Percentiles rank a stretch among this genome's conserved stretches.
Evolutionary conservation across 164 flowering plant species (phyloP).

Genomic region (Warburgia ugandensis): DNA sequence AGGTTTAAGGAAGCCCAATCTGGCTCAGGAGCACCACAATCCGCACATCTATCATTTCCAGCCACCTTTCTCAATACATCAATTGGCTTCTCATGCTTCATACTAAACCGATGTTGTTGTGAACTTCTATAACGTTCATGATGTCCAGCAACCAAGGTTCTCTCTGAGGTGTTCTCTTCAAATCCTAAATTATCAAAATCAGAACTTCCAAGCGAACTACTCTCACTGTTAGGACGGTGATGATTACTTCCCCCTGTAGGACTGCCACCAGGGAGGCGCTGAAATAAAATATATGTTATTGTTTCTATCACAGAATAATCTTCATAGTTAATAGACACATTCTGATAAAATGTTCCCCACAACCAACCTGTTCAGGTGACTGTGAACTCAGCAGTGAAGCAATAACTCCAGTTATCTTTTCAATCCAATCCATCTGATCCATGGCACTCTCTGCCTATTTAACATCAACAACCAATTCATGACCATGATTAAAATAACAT

Average conservation of each 20-base stretch:
- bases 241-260: conserved; percentile 19
- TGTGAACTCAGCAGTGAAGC: conserved; percentile 94
- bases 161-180: conserved; percentile 54
- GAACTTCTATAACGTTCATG: conserved; percentile 50
- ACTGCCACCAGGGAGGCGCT: conserved; percentile 31
- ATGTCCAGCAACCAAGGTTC: conserved; percentile 29
- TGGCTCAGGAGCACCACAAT: conserved; percentile 95
- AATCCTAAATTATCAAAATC: conserved; percentile 50
- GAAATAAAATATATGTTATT: conserved; percentile 5
- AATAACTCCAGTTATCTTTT: conserved; percentile 98
- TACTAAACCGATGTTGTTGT: conserved; percentile 40
- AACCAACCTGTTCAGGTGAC: conserved; percentile 30
- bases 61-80: conserved; percentile 59
- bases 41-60: conserved; percentile 97
- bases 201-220: conserved; percentile 81
- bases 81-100: conserved; percentile 73
- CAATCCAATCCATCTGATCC: conserved; percentile 99
- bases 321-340: not conserved
- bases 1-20: conserved; percentile 99
- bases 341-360: not conserved
- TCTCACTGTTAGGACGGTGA: conserved; percentile 26
- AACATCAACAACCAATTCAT: not conserved
- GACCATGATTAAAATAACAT: not conserved
- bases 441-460: conserved; percentile 92
- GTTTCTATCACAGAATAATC: not conserved